Conservation (phyloP, 768 basidiomycete genomes). For the Termitomyces sp. region DNA sequence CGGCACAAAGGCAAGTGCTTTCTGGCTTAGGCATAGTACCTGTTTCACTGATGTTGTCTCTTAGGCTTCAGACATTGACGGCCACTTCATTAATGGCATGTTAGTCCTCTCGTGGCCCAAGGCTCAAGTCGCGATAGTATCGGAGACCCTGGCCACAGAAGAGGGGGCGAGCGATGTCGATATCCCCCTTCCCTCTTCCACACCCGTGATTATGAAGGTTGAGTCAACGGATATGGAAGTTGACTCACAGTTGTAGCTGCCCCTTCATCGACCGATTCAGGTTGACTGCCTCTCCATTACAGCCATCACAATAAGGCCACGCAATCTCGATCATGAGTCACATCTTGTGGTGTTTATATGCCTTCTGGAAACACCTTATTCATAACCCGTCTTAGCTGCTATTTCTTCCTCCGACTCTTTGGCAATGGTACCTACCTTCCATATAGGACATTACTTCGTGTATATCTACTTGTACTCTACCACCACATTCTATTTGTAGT, state of each 20-base stretch:
- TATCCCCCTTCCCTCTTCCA: neutral
- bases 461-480: neutral
- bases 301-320: neutral
- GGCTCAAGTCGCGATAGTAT: no score
- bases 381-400: neutral
- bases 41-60: neutral
- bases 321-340: neutral
- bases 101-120: conserved; percentile 13
- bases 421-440: neutral
- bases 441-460: neutral
- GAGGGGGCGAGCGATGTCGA: conserved; percentile 1
- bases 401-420: no score
- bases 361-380: neutral
- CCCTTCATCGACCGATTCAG: neutral
- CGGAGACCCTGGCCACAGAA: neutral
- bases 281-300: neutral
- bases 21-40: no score
- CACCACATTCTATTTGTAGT: neutral
- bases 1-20: conserved; percentile 32
- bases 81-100: conserved; percentile 11
- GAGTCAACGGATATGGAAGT: conserved; percentile 9
- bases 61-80: conserved; percentile 9
- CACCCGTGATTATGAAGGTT: conserved; percentile 7
- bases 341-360: neutral
- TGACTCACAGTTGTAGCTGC: conserved; percentile 1